Conservation (phyloP, 441 rosid species). For the Bocquillonia castaneifolia region DNA sequence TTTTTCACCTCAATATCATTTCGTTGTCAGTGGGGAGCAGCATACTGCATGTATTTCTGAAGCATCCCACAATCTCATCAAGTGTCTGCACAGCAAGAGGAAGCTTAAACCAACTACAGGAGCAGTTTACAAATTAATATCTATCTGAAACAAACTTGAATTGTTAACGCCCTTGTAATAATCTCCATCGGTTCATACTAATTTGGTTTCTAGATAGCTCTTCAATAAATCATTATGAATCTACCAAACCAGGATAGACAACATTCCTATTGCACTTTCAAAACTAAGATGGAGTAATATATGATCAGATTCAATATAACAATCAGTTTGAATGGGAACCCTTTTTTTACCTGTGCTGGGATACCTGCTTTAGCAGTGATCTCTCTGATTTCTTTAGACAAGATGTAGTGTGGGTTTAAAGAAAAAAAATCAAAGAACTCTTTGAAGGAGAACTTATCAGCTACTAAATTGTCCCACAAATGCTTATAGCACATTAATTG, state of each 20-base stretch:
- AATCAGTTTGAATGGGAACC: neutral
- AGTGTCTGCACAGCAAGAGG: constrained; percentile 49
- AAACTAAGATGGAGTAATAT: neutral
- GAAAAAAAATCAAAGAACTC: constrained; percentile 34
- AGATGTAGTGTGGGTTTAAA: constrained; percentile 37
- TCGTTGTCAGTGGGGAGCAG: constrained; percentile 48
- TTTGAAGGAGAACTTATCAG: constrained; percentile 40
- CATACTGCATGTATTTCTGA: constrained; percentile 44
- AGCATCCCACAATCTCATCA: constrained; percentile 51
- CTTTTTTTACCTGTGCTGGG: constrained; percentile 48
- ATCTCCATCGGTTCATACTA: neutral
- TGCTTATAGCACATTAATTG: constrained; percentile 84
- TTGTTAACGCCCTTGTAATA: neutral
- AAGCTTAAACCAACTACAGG: neutral
- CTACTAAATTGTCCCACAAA: constrained; percentile 65
- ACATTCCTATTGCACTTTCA: neutral
- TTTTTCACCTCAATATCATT: constrained; percentile 55
- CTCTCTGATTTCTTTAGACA: constrained; percentile 60
- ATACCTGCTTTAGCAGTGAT: constrained; percentile 44
- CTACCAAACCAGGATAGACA: neutral
- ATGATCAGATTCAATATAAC: neutral
- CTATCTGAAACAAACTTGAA: neutral
- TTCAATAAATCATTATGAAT: neutral
- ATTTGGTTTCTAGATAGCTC: neutral
- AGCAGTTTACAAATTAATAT: neutral